A percentile compares a stretch with the other conserved stretches of the same genome.
phyloP scores from a whole-genome alignment of 1,284 basidiomycete species.

The Sporisorium exsertum region DNA sequence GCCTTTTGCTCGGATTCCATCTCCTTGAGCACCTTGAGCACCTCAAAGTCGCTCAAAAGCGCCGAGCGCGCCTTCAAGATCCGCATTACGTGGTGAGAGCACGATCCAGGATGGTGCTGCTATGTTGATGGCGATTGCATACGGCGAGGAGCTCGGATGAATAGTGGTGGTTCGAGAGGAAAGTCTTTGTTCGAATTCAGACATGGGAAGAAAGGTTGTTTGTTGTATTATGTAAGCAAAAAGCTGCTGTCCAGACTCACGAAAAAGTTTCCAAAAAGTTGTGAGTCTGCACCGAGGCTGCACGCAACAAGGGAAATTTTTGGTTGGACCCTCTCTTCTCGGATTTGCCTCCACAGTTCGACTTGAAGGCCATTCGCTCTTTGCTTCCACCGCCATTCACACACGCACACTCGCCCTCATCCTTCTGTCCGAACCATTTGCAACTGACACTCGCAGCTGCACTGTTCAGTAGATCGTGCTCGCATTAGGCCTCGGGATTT shows the following conservation, averaged over 20 bases:
- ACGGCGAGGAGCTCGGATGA: background rate
- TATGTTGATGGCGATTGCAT: slow-evolving; percentile 14
- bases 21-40: slow-evolving; percentile 80
- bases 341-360: background rate
- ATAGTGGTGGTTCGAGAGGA: slow-evolving; percentile 2
- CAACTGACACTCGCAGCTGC: background rate
- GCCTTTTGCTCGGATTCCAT: slow-evolving; percentile 77
- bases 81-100: slow-evolving; percentile 71
- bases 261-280: slow-evolving; percentile 1
- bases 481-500: background rate
- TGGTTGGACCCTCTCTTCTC: slow-evolving; percentile 10
- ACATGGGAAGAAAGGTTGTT: slow-evolving; percentile 8
- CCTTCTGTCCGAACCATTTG: background rate
- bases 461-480: background rate
- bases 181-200: background rate
- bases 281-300: background rate
- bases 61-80: slow-evolving; percentile 82
- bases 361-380: background rate
- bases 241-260: background rate
- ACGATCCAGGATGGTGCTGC: background rate
- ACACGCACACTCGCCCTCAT: background rate
- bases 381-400: background rate
- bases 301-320: slow-evolving; percentile 5
- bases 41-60: slow-evolving; percentile 86
- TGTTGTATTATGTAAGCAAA: slow-evolving; percentile 27